phyloP scores from a whole-genome alignment of 306 rosid genomes.

The Pterocarpus macrocarpus region DNA sequence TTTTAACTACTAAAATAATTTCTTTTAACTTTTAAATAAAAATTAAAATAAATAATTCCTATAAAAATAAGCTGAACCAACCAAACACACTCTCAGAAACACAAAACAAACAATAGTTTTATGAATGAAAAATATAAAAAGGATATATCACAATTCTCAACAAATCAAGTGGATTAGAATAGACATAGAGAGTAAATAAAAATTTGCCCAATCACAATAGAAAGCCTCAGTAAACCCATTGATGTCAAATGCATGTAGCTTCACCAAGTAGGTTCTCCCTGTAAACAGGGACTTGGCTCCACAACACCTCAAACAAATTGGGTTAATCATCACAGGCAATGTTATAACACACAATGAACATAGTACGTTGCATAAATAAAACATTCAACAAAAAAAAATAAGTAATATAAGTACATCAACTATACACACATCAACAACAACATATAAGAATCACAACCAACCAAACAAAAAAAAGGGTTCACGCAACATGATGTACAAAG shows the following conservation, averaged over 20 bases:
- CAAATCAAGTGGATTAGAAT: not conserved
- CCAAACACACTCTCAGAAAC: not conserved
- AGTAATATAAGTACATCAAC: not conserved
- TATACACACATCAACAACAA: not conserved
- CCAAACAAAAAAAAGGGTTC: not conserved
- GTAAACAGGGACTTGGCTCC: slow-evolving; percentile 63
- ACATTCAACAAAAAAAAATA: not conserved
- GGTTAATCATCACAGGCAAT: slow-evolving; percentile 52
- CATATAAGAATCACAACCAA: no score
- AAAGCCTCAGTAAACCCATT: slow-evolving; percentile 56
- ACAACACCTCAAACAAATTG: slow-evolving; percentile 54
- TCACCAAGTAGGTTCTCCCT: slow-evolving; percentile 80
- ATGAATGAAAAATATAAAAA: no score
- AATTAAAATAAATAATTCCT: no score
- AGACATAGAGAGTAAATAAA: no score
- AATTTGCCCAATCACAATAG: not conserved
- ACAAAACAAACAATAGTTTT: not conserved
- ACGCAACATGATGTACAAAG: not conserved
- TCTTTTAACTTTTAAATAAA: no score
- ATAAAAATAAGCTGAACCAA: no score
- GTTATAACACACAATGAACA: not conserved
- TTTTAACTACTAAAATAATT: no score
- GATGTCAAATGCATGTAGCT: slow-evolving; percentile 54
- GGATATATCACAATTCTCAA: no score
- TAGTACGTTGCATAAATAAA: no score